phyloP scores from a whole-genome alignment of 768 basidiomycete genomes.

The Termitomyces sp. region DNA sequence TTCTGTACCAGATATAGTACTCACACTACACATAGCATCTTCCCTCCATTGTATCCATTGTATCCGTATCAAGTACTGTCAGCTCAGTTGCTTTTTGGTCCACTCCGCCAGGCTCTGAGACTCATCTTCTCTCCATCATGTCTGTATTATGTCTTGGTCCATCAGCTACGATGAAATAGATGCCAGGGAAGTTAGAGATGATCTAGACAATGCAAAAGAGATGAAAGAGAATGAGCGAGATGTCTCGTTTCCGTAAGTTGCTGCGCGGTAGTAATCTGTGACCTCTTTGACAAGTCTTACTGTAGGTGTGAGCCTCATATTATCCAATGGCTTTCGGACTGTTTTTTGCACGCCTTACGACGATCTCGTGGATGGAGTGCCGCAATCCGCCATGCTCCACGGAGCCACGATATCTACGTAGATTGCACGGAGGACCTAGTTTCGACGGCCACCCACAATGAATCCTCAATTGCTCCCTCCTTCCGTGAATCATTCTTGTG shows the following conservation, averaged over 20 bases:
- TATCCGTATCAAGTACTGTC: too few relatives aligned
- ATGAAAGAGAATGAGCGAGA: not conserved
- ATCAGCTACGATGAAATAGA: not conserved
- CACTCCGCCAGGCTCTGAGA: too few relatives aligned
- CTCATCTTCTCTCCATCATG: too few relatives aligned
- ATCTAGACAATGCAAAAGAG: not conserved
- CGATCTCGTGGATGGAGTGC: conserved; percentile 13
- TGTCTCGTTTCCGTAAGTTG: not conserved
- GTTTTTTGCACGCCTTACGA: conserved; percentile 9
- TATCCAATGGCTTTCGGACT: conserved; percentile 6
- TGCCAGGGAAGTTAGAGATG: not conserved
- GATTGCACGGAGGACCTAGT: conserved; percentile 36
- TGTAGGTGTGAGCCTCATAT: not conserved
- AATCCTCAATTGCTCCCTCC: conserved; percentile 29
- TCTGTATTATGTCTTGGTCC: too few relatives aligned
- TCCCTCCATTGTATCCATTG: too few relatives aligned
- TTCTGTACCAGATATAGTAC: too few relatives aligned
- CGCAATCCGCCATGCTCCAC: conserved; percentile 25
- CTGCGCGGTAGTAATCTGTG: not conserved
- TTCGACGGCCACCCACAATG: conserved; percentile 23
- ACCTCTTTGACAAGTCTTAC: not conserved
- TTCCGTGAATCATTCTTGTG: conserved; percentile 33
- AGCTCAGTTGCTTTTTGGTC: too few relatives aligned
- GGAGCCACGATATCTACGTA: conserved; percentile 40
- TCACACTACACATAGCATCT: too few relatives aligned